Conservation (phyloP, 1,284 basidiomycete genomes). For the Xerocomus cyaneibrunnescens region DNA sequence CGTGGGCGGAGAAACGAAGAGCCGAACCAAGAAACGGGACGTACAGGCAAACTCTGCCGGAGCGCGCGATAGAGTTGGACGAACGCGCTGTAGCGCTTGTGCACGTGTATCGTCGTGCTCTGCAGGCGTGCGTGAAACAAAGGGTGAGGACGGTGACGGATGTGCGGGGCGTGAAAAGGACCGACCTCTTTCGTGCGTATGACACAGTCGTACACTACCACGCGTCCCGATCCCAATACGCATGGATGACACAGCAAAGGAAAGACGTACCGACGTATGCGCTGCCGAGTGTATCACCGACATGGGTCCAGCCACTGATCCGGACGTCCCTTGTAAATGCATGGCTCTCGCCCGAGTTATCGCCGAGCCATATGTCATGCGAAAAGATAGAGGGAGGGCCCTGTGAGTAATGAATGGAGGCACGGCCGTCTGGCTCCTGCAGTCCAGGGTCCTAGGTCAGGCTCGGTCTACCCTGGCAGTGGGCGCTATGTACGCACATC, state of each 20-base stretch:
- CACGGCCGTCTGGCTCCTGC: constrained; percentile 26
- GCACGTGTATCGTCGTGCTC: constrained; percentile 62
- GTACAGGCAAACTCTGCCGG: constrained; percentile 52
- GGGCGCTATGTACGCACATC: constrained; percentile 37
- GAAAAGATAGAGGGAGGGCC: constrained; percentile 62
- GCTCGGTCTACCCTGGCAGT: no score
- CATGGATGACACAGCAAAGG: neutral
- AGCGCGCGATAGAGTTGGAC: constrained; percentile 54
- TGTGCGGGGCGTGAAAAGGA: neutral
- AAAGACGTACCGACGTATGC: constrained; percentile 57
- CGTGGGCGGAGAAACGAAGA: neutral
- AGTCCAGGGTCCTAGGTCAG: neutral
- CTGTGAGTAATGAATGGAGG: constrained; percentile 28
- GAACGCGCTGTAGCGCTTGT: constrained; percentile 74
- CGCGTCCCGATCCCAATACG: neutral
- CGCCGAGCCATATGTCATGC: constrained; percentile 59
- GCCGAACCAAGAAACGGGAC: constrained; percentile 18
- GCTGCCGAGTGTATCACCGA: constrained; percentile 59
- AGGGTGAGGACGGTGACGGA: no score
- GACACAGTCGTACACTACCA: constrained; percentile 59
- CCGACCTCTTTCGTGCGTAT: constrained; percentile 60
- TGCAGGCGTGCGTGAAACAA: constrained; percentile 18
- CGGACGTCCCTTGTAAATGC: constrained; percentile 61
- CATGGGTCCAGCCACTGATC: constrained; percentile 67
- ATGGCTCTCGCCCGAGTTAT: constrained; percentile 51